Conservation (phyloP, 768 basidiomycete species). For the Wakefieldia striispora region DNA sequence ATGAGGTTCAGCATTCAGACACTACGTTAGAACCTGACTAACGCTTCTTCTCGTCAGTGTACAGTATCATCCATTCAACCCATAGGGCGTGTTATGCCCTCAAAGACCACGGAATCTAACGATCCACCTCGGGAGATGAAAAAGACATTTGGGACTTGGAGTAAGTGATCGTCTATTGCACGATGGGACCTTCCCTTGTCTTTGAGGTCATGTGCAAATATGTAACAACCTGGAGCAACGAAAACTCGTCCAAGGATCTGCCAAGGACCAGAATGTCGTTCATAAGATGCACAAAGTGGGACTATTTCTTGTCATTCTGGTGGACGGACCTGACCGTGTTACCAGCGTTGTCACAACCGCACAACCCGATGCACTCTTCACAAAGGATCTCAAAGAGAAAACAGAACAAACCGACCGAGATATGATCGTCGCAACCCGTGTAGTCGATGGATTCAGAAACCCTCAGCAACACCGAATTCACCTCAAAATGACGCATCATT, state of each 20-base stretch:
- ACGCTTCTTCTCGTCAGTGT: constrained; percentile 16
- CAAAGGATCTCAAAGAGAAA: constrained; percentile 70
- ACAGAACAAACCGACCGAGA: constrained; percentile 80
- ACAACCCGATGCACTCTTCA: constrained; percentile 62
- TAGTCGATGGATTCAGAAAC: constrained; percentile 76
- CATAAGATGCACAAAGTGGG: constrained; percentile 64
- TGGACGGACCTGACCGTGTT: background rate
- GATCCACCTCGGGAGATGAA: constrained; percentile 72
- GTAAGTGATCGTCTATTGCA: constrained; percentile 38
- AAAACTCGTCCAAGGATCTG: constrained; percentile 72
- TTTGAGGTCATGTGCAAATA: constrained; percentile 65
- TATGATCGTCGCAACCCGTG: constrained; percentile 71
- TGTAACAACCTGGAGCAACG: constrained; percentile 75
- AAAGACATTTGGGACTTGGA: constrained; percentile 67
- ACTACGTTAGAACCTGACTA: background rate
- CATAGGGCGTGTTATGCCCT: constrained; percentile 31
- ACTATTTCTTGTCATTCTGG: background rate
- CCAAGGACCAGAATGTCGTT: constrained; percentile 69
- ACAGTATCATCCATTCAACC: constrained; percentile 31
- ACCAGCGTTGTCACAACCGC: constrained; percentile 56
- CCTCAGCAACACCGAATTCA: constrained; percentile 69
- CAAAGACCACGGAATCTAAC: constrained; percentile 72
- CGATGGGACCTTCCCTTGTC: constrained; percentile 3
- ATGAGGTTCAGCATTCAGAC: constrained; percentile 26
- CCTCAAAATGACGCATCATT: constrained; percentile 80